phyloP scores from a whole-genome alignment of 2,329 filamentous ascomycete species.

The Phialophora expanda region DNA sequence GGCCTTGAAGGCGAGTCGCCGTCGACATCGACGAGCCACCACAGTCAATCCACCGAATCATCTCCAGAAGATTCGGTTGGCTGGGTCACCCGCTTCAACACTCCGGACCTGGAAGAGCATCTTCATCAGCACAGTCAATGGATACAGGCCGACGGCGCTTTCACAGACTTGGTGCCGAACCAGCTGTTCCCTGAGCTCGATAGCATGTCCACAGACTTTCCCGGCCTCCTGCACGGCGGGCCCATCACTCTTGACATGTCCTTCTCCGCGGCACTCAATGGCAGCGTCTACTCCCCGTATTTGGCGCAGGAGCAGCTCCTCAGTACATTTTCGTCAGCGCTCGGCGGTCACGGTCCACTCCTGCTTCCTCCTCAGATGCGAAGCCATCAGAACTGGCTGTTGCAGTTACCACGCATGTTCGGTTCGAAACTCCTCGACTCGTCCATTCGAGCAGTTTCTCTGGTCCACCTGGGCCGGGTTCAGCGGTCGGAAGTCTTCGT shows the following conservation, averaged over 20 bases:
- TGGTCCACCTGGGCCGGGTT: conserved; percentile 42
- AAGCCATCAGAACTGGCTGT: conserved; percentile 36
- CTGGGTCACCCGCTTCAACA: conserved; percentile 13
- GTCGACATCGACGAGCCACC: conserved; percentile 41
- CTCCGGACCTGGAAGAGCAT: conserved; percentile 17
- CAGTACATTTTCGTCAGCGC: conserved; percentile 27
- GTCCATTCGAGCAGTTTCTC: conserved; percentile 42
- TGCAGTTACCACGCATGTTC: conserved; percentile 34
- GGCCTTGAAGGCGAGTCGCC: conserved; percentile 42
- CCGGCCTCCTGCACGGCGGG: conserved; percentile 10
- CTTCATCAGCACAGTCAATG: conserved; percentile 12
- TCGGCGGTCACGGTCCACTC: conserved; percentile 13
- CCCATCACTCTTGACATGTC: conserved; percentile 21
- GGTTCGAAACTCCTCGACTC: conserved; percentile 37
- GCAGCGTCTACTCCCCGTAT: conserved; percentile 30
- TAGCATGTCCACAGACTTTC: neutral
- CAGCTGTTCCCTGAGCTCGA: conserved; percentile 25
- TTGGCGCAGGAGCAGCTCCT: conserved; percentile 38
- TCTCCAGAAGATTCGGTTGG: conserved; percentile 40
- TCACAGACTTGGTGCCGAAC: conserved; percentile 25
- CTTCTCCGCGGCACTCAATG: conserved; percentile 22
- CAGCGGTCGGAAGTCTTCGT: conserved; percentile 38
- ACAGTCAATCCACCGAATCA: conserved; percentile 42
- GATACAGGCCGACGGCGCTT: conserved; percentile 23
- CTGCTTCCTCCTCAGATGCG: conserved; percentile 28